These are phyloP conservation scores for Candida verbasci DNA, from an alignment of 805 yeast species.

Conservation along the genomic window DNA sequence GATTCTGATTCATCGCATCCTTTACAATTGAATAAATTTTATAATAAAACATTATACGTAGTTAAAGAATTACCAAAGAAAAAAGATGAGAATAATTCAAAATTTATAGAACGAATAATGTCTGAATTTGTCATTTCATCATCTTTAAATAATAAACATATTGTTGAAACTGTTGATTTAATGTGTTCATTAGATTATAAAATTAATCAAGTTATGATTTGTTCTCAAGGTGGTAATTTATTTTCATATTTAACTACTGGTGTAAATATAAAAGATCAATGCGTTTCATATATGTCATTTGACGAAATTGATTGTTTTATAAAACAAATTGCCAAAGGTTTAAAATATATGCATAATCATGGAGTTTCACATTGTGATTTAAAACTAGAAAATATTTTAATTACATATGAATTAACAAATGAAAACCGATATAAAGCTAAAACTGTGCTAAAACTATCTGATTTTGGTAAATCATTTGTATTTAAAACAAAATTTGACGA, in stretches of 20 bases:
- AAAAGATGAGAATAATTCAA: slow-evolving; percentile 25
- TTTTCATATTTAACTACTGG: slow-evolving; percentile 26
- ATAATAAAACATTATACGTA: slow-evolving; percentile 17
- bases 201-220: slow-evolving; percentile 35
- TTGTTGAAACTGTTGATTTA: slow-evolving; percentile 73
- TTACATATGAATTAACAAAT: slow-evolving; percentile 19
- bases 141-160: slow-evolving; percentile 69
- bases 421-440: slow-evolving; percentile 7
- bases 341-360: slow-evolving; percentile 79
- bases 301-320: slow-evolving; percentile 84
- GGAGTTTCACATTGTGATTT: slow-evolving; percentile 94
- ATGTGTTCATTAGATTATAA: slow-evolving; percentile 37
- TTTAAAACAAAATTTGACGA: slow-evolving; percentile 84
- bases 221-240: slow-evolving; percentile 33
- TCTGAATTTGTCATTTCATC: slow-evolving; percentile 88
- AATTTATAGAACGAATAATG: slow-evolving; percentile 68
- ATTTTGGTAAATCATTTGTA: slow-evolving; percentile 89
- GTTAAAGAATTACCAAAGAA: slow-evolving; percentile 29
- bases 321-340: slow-evolving; percentile 80
- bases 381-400: slow-evolving; percentile 80
- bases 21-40: slow-evolving; percentile 2
- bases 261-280: slow-evolving; percentile 5
- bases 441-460: slow-evolving; percentile 41
- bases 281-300: slow-evolving; percentile 16
- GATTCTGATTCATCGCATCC: neutral